These are phyloP conservation scores for Trypanosomatidae sp. DNA, from an alignment of 208 protist genomes.

Conservation along the genomic window DNA sequence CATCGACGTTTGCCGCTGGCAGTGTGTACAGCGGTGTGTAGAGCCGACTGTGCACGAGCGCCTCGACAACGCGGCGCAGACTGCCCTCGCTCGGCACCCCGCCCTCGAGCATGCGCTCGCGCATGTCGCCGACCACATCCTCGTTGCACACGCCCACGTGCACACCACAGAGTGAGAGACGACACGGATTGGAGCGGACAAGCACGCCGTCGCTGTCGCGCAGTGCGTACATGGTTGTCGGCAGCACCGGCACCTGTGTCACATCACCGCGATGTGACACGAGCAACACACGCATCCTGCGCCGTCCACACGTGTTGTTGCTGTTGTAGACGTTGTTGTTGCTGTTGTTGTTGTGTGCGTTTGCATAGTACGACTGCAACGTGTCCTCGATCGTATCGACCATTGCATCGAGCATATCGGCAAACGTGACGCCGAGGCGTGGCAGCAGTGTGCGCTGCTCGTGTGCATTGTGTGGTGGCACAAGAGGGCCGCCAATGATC, in stretches of 20 bases:
- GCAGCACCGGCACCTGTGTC: conserved; percentile 67
- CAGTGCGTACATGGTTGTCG: conserved; percentile 65
- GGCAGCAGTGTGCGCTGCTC: conserved; percentile 39
- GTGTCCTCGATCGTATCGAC: conserved; percentile 55
- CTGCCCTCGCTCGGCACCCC: conserved; percentile 57
- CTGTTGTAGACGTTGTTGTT: conserved; percentile 11
- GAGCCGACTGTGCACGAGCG: conserved; percentile 43
- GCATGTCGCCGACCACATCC: conserved; percentile 63
- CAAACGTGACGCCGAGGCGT: conserved; percentile 30
- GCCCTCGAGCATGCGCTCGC: conserved; percentile 54
- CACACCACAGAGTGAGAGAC: conserved; percentile 59
- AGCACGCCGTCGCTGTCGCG: conserved; percentile 37
- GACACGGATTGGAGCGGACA: conserved; percentile 75
- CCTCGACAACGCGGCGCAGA: conserved; percentile 66
- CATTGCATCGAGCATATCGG: conserved; percentile 42
- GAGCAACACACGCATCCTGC: conserved; percentile 32
- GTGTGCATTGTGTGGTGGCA: conserved; percentile 40
- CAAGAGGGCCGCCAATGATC: conserved; percentile 73
- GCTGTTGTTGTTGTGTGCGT: conserved; percentile 50
- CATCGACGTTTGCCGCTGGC: conserved; percentile 28
- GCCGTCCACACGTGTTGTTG: conserved; percentile 6
- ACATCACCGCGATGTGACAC: conserved; percentile 63
- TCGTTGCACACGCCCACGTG: conserved; percentile 78
- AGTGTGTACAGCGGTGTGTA: conserved; percentile 59
- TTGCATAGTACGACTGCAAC: too few species aligned